Evolutionary conservation across 1,284 basidiomycete genomes (phyloP), one percentile per base, ranked within the genome.

Genomic region (Ganoderma meredithae): DNA sequence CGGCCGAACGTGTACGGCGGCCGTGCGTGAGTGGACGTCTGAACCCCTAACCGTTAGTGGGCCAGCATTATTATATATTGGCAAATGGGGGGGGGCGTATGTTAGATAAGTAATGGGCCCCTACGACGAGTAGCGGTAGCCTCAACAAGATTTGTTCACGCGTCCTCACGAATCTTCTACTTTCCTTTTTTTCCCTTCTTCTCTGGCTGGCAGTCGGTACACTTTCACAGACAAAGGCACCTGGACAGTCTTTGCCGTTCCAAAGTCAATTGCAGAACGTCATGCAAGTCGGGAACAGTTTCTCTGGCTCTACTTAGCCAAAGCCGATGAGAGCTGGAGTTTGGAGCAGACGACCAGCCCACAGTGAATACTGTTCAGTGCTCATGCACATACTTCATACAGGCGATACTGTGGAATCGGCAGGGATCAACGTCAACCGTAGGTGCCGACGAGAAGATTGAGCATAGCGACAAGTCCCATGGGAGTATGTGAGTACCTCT

Each of bases 1-100:
- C 39, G 66, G 13, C 67, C 63, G 19, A 70, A 69, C 61, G 64
- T 66, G 33, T 64, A 66, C 49, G 71, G 63, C 53, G 22, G n/a
- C 62, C 27, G 61, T n/a, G 25, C 39, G 5, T 60, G 39, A 60
- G 58, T 3, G 58, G 39, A n/a, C 13, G 3, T 25, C 7, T 15
- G 4, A 12, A 36, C 6, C 9, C 39, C n/a, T 10, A 2, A 39
- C 41, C n/a, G 6, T 10, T 25, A 27, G 12, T 39, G 4, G 56
- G 10, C 31, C 12, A 7, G 36, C 49, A 33, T 44, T 55, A 53
- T 40, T 44, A n/a, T n/a, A n/a, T 55, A 53, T 40, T 58, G 22
- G n/a, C n/a, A 39, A 58, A 39, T 33, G 53, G 53, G 22, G 36
- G 56, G 36, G 40, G 39, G 47, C 12, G 22, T 49, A 4, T 55